Evolutionary conservation across 257 asterid genomes (phyloP).

Genomic region (Solanum rostratum): DNA sequence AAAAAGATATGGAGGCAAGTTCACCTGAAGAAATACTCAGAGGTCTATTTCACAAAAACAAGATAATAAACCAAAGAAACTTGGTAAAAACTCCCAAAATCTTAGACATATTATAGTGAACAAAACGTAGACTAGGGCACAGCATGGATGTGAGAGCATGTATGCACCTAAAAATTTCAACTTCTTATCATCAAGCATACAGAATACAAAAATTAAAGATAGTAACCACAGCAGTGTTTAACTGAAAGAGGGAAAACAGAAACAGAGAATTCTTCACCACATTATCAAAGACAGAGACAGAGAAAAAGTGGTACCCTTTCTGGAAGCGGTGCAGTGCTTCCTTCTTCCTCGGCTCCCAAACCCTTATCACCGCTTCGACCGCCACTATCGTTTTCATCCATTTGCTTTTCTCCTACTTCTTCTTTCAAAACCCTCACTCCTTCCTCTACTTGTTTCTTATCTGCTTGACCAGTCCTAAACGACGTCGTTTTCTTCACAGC

Average conservation of each 20-base stretch:
- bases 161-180: not conserved
- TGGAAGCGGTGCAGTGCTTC: conserved; percentile 71
- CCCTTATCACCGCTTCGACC: conserved; percentile 50
- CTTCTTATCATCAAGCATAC: not conserved
- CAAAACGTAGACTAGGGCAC: not conserved
- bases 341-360: conserved; percentile 59
- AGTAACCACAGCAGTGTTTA: not conserved
- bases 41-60: not conserved
- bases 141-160: not conserved
- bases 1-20: not conserved
- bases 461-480: not conserved
- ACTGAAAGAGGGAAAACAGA: not conserved
- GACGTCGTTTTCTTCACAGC: conserved; percentile 17
- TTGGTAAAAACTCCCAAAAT: not conserved
- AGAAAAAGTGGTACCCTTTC: conserved; percentile 42
- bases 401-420: conserved; percentile 18
- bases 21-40: not conserved
- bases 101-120: not conserved
- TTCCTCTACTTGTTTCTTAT: not conserved
- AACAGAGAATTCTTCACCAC: not conserved
- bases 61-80: not conserved
- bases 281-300: not conserved
- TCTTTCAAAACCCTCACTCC: conserved; percentile 10
- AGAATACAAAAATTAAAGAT: not conserved
- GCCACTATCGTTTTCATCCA: conserved; percentile 27